Percentiles rank a stretch among this genome's conserved stretches.
These are phyloP conservation scores for Alternaria gaisen DNA, from an alignment of 2,329 filamentous ascomycete species.

Conservation along the genomic window DNA sequence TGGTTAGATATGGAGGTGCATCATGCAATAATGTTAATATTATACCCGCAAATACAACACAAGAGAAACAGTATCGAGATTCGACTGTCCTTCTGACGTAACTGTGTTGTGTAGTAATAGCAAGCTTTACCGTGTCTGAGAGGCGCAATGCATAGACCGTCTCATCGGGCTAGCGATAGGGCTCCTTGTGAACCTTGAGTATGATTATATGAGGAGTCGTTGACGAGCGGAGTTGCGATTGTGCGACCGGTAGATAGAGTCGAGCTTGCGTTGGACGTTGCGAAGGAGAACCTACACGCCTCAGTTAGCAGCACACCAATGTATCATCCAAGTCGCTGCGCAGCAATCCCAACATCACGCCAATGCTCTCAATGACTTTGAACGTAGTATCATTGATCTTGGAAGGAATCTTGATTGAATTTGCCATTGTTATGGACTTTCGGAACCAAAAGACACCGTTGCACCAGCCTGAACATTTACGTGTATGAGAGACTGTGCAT, in stretches of 20 bases:
- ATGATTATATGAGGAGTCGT: not conserved
- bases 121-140: not conserved
- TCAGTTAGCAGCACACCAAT: not conserved
- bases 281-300: not conserved
- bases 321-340: not conserved
- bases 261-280: not conserved
- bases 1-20: not conserved
- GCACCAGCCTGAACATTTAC: conserved; percentile 49
- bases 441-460: conserved; percentile 49
- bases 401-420: conserved; percentile 50
- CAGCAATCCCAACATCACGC: conserved; percentile 1
- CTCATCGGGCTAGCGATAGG: not conserved
- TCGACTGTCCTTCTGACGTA: not conserved
- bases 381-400: conserved; percentile 50
- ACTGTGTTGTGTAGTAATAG: not conserved
- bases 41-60: not conserved
- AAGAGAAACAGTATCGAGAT: not conserved
- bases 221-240: not conserved
- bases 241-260: not conserved
- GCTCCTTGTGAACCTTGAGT: not conserved
- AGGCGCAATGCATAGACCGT: not conserved
- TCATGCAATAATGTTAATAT: not conserved
- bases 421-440: conserved; percentile 50
- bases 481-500: conserved; percentile 43
- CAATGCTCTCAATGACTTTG: conserved; percentile 27